Evolutionary conservation across 2,329 filamentous ascomycete genomes (phyloP).

Genomic region (Curvularia lunata): DNA sequence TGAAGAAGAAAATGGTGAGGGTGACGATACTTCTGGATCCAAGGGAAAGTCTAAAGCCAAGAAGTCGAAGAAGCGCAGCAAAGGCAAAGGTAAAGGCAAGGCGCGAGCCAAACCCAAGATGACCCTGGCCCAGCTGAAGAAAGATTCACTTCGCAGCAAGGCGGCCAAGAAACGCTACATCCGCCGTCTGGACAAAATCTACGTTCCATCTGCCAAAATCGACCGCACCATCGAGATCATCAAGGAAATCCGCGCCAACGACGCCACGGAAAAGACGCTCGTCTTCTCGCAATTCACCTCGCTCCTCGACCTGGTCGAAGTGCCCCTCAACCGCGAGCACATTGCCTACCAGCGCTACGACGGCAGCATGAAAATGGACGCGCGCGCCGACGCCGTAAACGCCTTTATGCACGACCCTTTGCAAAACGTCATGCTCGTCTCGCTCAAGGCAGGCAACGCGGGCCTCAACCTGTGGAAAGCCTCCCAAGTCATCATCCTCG

Average conservation of each 20-base stretch:
- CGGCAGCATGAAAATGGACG: conserved; percentile 71
- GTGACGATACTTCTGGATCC: not conserved
- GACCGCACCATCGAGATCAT: conserved; percentile 72
- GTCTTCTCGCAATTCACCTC: conserved; percentile 85
- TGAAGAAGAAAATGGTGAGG: conserved; percentile 36
- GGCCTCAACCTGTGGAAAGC: conserved; percentile 86
- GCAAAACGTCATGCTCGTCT: conserved; percentile 75
- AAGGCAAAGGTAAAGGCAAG: conserved; percentile 54
- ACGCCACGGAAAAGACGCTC: conserved; percentile 73
- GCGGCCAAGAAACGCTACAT: conserved; percentile 73
- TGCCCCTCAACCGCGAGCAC: conserved; percentile 67
- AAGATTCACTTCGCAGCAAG: conserved; percentile 68
- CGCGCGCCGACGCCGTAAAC: conserved; percentile 70
- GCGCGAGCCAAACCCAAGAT: conserved; percentile 44
- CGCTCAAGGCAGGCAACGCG: conserved; percentile 80
- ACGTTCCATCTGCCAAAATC: conserved; percentile 77
- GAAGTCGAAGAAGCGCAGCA: conserved; percentile 16
- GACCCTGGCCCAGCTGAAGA: conserved; percentile 70
- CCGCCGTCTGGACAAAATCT: conserved; percentile 69
- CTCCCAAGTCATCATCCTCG: conserved; percentile 85
- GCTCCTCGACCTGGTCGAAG: conserved; percentile 76
- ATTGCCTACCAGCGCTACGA: conserved; percentile 74
- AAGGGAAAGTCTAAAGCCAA: conserved; percentile 35
- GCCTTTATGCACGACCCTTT: conserved; percentile 68
- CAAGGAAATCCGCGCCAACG: conserved; percentile 54